phyloP scores from a whole-genome alignment of 2,329 filamentous ascomycete genomes.

The Coniochaeta pulveracea region DNA sequence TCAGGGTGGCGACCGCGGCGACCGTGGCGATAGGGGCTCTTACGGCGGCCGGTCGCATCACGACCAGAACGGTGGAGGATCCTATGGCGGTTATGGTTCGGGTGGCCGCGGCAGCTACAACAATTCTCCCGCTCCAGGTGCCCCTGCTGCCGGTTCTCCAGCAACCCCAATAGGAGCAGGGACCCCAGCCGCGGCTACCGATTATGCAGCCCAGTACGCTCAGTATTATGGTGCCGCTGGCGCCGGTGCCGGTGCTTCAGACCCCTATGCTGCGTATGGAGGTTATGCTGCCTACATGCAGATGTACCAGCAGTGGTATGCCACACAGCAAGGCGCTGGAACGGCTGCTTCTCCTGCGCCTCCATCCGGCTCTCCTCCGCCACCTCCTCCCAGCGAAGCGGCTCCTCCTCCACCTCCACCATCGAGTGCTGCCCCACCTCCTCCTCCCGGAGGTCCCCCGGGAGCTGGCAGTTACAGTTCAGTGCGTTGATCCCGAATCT shows the following conservation, averaged over 20 bases:
- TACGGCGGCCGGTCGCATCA: constrained; percentile 30
- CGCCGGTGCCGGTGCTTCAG: constrained; percentile 6
- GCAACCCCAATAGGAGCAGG: constrained; percentile 28
- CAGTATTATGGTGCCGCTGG: constrained; percentile 58
- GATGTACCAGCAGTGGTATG: constrained; percentile 64
- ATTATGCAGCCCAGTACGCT: constrained; percentile 74
- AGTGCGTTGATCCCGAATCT: constrained; percentile 31
- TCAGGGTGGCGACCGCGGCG: constrained; percentile 11
- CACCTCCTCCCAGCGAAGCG: constrained; percentile 45
- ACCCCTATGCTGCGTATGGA: constrained; percentile 85
- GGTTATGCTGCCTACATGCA: constrained; percentile 71
- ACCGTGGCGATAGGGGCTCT: constrained; percentile 25
- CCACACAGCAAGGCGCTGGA: constrained; percentile 36
- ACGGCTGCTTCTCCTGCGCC: constrained; percentile 34
- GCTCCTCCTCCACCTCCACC: constrained; percentile 54
- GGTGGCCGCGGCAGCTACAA: constrained; percentile 21
- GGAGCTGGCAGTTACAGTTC: constrained; percentile 48
- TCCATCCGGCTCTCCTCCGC: constrained; percentile 41
- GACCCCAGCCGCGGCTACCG: constrained; percentile 33
- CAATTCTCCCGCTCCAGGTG: constrained; percentile 27
- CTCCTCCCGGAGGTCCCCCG: constrained; percentile 40
- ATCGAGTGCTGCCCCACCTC: constrained; percentile 43
- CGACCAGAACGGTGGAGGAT: constrained; percentile 27
- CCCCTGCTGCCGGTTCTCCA: constrained; percentile 22
- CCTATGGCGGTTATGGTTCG: constrained; percentile 22